Percentiles rank a stretch among this genome's conserved stretches.
These are phyloP conservation scores for Metschnikowia drakensbergensis DNA, from an alignment of 805 yeast genomes.

Conservation along the genomic window DNA sequence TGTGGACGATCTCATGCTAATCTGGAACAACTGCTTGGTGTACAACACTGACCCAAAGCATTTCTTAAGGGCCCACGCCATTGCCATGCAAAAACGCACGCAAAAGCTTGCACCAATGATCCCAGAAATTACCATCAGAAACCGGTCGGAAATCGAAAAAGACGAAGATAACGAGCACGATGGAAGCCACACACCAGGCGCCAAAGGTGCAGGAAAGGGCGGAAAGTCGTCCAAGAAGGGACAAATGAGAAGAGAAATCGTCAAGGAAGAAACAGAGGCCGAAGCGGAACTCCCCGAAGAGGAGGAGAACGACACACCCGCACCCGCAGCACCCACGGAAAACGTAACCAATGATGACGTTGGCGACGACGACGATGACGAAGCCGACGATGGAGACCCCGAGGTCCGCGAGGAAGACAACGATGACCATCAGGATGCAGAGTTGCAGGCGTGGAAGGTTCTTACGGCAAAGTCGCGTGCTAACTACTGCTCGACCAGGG, in stretches of 20 bases:
- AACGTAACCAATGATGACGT: conserved; percentile 12
- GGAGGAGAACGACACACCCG: conserved; percentile 4
- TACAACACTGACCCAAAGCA: conserved; percentile 95
- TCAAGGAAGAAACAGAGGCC: conserved; percentile 25
- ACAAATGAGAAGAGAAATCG: conserved; percentile 35
- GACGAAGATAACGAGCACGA: conserved; percentile 45
- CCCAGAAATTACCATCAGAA: conserved; percentile 81
- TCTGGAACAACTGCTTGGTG: conserved; percentile 91
- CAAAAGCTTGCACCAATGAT: conserved; percentile 71
- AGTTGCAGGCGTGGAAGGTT: conserved; percentile 79
- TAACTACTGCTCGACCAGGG: conserved; percentile 64
- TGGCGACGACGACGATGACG: conserved; percentile 45
- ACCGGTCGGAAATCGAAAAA: conserved; percentile 64
- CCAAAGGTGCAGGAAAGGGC: conserved; percentile 20
- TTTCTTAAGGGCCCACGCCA: conserved; percentile 83
- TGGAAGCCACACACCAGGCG: conserved; percentile 21
- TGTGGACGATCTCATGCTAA: conserved; percentile 91
- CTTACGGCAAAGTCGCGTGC: conserved; percentile 76
- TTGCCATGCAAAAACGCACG: conserved; percentile 94
- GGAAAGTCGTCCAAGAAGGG: conserved; percentile 41
- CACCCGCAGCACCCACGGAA: conserved; percentile 15
- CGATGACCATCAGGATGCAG: conserved; percentile 70
- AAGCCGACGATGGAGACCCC: conserved; percentile 31
- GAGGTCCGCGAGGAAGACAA: conserved; percentile 34
- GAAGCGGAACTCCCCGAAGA: neutral